Percentiles rank a stretch among this genome's conserved stretches.
Evolutionary conservation across 805 yeast species (phyloP).

Genomic region (Candida suzukii): DNA sequence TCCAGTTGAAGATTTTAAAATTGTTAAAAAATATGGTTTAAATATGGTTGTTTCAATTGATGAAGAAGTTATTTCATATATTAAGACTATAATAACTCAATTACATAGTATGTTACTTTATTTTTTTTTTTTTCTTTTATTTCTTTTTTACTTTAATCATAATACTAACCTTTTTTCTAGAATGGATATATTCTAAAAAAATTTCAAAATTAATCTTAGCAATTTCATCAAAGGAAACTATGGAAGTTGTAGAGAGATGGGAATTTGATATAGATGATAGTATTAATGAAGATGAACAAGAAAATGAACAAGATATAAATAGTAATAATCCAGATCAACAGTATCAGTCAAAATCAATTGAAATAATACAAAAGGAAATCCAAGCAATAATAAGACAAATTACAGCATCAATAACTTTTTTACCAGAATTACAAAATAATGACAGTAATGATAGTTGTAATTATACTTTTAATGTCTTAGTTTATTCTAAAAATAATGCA

Average conservation of each 20-base stretch:
- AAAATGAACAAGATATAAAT: too few relatives aligned
- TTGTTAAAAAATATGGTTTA: conserved; percentile 73
- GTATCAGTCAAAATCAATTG: conserved; percentile 31
- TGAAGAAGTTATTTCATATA: conserved; percentile 67
- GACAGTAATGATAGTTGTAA: conserved; percentile 22
- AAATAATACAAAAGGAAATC: conserved; percentile 64
- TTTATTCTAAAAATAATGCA: conserved; percentile 64
- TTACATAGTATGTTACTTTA: conserved; percentile 35
- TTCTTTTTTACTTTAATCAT: too few relatives aligned
- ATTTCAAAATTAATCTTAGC: conserved; percentile 66
- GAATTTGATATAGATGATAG: conserved; percentile 62
- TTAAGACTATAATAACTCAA: conserved; percentile 60
- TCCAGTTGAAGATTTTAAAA: conserved; percentile 77
- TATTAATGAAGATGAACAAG: too few relatives aligned
- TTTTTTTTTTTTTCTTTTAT: too few relatives aligned
- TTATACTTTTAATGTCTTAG: conserved; percentile 78
- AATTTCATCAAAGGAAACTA: conserved; percentile 59
- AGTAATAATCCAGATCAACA: not conserved
- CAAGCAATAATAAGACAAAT: conserved; percentile 83
- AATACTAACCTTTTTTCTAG: conserved; percentile 14
- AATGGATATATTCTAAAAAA: conserved; percentile 67
- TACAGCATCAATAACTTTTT: conserved; percentile 78
- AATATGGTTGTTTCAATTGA: conserved; percentile 66
- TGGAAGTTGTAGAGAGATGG: conserved; percentile 79
- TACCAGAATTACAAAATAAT: conserved; percentile 60